Base-by-base conservation (phyloP, 2,329 filamentous ascomycete genomes). In the Xylariaceae sp. region DNA sequence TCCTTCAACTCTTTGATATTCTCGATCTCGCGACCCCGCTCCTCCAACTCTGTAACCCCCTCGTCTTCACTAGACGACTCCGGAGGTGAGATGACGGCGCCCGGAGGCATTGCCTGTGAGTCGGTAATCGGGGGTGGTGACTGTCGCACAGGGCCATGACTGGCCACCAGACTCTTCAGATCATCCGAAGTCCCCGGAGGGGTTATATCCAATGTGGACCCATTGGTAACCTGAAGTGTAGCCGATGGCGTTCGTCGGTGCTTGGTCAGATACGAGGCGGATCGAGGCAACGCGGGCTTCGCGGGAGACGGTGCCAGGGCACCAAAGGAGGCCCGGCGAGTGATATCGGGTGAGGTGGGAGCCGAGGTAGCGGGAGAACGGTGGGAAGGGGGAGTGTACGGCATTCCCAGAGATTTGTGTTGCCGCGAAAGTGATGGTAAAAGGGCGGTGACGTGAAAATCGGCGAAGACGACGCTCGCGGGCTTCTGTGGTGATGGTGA, bases 31-130 rank as follows among this genome's bases (percentile, higher is more conserved):
- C 77, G 71, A n/a, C 72, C 75, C 5, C 75, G 71, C 6, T 52
- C 49, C 17, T 57, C 49, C 31, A 71, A 62, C 45, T 75, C 68
- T 2, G 66, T 68, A 19, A 61, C 71, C 59, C 82, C 84, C 62
- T 95, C 90, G 59, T 95, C 90, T 66, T 96, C 91, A 68, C 91
- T 90, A 22, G 81, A 79, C 32, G 91, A 96, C 62, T 96, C 92
- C 10, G 92, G 92, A 33, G 92, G 92, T 0, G 92, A 96, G 51
- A 95, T 88, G 59, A 96, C 82, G 55, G 89, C 90, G 53, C 89
- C 90, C 54, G 83, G 82, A 39, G 90, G 90, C 68, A 96, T 94
- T 56, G 81, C 74, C 52, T 82, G 68, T 22, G 75, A 79, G 71
- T 89, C 83, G 55, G 84, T 89, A 55, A 90, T 71, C 15, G 90